Base-by-base conservation (phyloP, 2,329 filamentous ascomycete species). In the Ophiostoma novo-ulmi region DNA sequence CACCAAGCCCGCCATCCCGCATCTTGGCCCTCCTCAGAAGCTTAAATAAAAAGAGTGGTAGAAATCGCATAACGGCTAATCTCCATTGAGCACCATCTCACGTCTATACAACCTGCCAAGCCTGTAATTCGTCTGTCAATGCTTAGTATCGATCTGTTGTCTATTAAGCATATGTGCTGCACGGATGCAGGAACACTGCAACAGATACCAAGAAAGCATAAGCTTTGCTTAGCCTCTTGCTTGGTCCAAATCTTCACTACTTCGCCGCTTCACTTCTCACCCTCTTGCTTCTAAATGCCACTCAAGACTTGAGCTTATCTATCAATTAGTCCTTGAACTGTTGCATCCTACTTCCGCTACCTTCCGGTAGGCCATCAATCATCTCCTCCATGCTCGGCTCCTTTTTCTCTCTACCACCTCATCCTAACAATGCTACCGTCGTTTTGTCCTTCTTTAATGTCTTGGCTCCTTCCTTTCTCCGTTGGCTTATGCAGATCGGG, bases 391-490 rank as follows among this genome's bases (percentile, higher is more conserved):
- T 31, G 31, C 31, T 31, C 31, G 3, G 58, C 26, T 6, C 22
- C 22, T 31, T 6, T 6, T 26, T 31, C 26, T 22, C 52, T 31
- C 52, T 31, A 31, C 58, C 26, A 17, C 22, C 55, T 61, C 13
- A 63, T 36, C 58, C 26, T 63, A 44, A 2, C 17, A n/a, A 31
- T 44, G 63, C 64, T 36, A 36, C n/a, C 58, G 44, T 26, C 36
- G 22, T 36, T 26, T 36, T 26, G 20, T 20, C 11, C 58, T 39
- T 48, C 17, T 17, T 5, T 31, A 31, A 38, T 41, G 35, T 61
- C 48, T 52, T 70, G 48, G 63, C 55, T 22, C 44, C 36, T 67
- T 39, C 36, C 63, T 67, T 26, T 67, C 14, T 52, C n/a, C 48
- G 36, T 36, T 48, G 35, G 26, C 22, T 26, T 65, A 26, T 38